Conservation (phyloP, 176 grass and related monocot genomes). For the Alloteropsis semialata region DNA sequence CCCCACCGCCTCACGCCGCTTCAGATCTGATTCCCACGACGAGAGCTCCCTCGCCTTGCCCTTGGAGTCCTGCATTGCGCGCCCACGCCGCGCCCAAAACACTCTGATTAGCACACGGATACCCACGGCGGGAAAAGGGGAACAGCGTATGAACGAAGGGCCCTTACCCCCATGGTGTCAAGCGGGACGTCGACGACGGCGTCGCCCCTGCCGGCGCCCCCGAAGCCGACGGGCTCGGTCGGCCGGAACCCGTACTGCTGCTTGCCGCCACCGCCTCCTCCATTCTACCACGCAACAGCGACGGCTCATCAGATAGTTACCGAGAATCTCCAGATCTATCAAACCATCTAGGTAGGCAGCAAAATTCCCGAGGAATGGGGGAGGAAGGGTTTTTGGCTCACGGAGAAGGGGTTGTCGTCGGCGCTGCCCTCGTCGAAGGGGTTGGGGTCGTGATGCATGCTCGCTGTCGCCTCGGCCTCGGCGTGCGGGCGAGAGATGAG, state of each 20-base stretch:
- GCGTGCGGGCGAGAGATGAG: background rate
- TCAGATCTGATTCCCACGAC: conserved; percentile 79
- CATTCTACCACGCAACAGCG: conserved; percentile 45
- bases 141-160: background rate
- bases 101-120: background rate
- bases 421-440: conserved; percentile 73
- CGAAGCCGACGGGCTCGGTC: conserved; percentile 51
- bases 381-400: conserved; percentile 1
- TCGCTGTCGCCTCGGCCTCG: conserved; percentile 20
- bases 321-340: conserved; percentile 15
- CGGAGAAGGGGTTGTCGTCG: conserved; percentile 66
- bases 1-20: conserved; percentile 61
- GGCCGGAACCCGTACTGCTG: conserved; percentile 62
- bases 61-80: conserved; percentile 51
- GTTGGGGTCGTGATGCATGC: conserved; percentile 77
- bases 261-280: conserved; percentile 36
- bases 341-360: background rate
- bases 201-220: conserved; percentile 49
- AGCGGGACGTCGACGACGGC: conserved; percentile 74
- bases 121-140: background rate
- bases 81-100: background rate
- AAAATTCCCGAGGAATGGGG: background rate
- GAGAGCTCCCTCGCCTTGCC: conserved; percentile 72
- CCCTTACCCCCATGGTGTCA: conserved; percentile 59
- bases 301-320: background rate